These are phyloP conservation scores for Pseudomassariella vexata DNA, from an alignment of 2,329 filamentous ascomycete species.

Conservation along the genomic window DNA sequence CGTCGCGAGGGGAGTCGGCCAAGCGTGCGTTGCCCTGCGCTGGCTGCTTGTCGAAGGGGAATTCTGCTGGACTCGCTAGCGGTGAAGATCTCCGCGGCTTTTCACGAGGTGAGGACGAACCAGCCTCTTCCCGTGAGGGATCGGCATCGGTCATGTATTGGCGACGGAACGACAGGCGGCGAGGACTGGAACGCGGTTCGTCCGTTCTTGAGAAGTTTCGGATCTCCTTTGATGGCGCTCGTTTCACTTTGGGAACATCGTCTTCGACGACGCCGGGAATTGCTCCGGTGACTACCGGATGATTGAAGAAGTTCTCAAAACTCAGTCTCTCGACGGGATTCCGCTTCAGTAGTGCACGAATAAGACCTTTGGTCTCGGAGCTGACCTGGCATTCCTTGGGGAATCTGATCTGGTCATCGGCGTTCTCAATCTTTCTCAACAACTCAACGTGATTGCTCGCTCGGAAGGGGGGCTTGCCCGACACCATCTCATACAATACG, in stretches of 20 bases:
- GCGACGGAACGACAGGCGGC: conserved; percentile 31
- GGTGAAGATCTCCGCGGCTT: conserved; percentile 34
- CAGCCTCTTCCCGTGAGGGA: conserved; percentile 25
- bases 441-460: conserved; percentile 93
- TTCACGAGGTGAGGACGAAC: conserved; percentile 36
- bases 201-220: conserved; percentile 24
- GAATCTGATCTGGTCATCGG: conserved; percentile 81
- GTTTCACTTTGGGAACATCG: conserved; percentile 49
- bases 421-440: conserved; percentile 82
- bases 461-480: conserved; percentile 82
- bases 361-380: conserved; percentile 72
- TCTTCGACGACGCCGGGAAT: conserved; percentile 81
- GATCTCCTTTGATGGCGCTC: conserved; percentile 26
- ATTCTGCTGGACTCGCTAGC: conserved; percentile 35
- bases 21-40: conserved; percentile 15
- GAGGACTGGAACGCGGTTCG: conserved; percentile 21
- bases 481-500: conserved; percentile 92
- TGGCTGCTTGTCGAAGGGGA: conserved; percentile 23
- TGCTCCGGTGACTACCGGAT: conserved; percentile 63
- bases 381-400: conserved; percentile 66
- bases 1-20: conserved; percentile 38
- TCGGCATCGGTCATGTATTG: conserved; percentile 34
- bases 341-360: conserved; percentile 75
- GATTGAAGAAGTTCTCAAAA: conserved; percentile 79
- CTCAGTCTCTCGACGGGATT: conserved; percentile 79